Conservation (phyloP, 2,329 filamentous ascomycete genomes). For the Exophiala spinifera region DNA sequence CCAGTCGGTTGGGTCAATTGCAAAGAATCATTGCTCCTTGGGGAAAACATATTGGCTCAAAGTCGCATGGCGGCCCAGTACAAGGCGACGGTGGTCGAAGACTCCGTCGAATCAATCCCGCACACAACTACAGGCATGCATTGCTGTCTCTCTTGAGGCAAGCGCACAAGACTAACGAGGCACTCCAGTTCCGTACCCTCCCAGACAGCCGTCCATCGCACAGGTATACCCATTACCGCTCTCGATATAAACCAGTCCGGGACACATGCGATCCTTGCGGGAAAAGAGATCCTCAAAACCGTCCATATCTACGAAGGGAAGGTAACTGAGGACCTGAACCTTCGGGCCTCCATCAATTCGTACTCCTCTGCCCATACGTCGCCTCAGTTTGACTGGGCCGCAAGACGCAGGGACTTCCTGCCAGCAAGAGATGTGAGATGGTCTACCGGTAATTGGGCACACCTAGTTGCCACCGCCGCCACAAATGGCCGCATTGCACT, state of each 20-base stretch:
- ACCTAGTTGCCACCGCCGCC: conserved; percentile 61
- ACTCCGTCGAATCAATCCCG: conserved; percentile 19
- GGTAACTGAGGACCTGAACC: conserved; percentile 61
- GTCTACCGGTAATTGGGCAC: conserved; percentile 60
- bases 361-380: conserved; percentile 53
- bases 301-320: conserved; percentile 56
- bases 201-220: conserved; percentile 59
- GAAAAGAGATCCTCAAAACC: conserved; percentile 65
- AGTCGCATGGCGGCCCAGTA: conserved; percentile 20
- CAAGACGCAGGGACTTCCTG: conserved; percentile 56
- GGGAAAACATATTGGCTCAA: conserved; percentile 22
- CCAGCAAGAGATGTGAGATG: conserved; percentile 66
- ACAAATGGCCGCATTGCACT: conserved; percentile 64
- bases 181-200: conserved; percentile 12
- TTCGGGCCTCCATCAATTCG: conserved; percentile 59
- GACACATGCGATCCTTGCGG: conserved; percentile 63
- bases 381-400: conserved; percentile 38
- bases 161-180: conserved; percentile 38
- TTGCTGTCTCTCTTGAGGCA: conserved; percentile 34
- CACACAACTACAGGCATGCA: conserved; percentile 23
- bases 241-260: conserved; percentile 62
- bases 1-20: conserved; percentile 27
- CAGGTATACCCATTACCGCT: conserved; percentile 61
- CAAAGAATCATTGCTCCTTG: conserved; percentile 30
- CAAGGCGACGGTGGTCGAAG: conserved; percentile 21